These are phyloP conservation scores for Penicillium sp. DNA, from an alignment of 2,329 filamentous ascomycete genomes.

Conservation along the genomic window DNA sequence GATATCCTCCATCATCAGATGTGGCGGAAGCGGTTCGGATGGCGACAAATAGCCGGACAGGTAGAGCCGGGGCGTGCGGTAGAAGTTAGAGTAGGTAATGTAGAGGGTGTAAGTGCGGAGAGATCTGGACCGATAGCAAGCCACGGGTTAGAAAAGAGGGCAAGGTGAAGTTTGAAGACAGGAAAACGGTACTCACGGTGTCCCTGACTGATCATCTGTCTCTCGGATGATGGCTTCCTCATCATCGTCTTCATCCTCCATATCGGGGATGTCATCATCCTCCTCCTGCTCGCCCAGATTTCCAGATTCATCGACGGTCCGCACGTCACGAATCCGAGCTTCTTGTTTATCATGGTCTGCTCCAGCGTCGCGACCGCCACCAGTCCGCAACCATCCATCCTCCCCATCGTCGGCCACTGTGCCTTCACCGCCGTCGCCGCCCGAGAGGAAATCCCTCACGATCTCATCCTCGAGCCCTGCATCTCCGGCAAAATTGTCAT, in stretches of 20 bases:
- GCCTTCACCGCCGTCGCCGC: slow-evolving; percentile 43
- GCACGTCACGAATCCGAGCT: slow-evolving; percentile 73
- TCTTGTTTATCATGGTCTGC: slow-evolving; percentile 61
- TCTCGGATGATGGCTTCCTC: slow-evolving; percentile 95
- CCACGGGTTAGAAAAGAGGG: slow-evolving; percentile 8
- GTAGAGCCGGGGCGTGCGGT: slow-evolving; percentile 91
- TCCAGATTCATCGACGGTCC: slow-evolving; percentile 84
- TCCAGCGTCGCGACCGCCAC: slow-evolving; percentile 59
- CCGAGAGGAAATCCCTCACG: slow-evolving; percentile 71
- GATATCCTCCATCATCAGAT: slow-evolving; percentile 94
- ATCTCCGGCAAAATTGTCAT: slow-evolving; percentile 89
- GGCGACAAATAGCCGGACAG: slow-evolving; percentile 82
- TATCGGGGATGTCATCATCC: slow-evolving; percentile 86
- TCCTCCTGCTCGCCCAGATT: slow-evolving; percentile 69
- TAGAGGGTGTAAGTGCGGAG: slow-evolving; percentile 96
- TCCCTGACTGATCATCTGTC: slow-evolving; percentile 48
- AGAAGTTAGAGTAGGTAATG: slow-evolving; percentile 96
- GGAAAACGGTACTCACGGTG: slow-evolving; percentile 48
- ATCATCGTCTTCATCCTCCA: slow-evolving; percentile 94
- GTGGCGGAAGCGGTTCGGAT: slow-evolving; percentile 76
- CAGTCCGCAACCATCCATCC: slow-evolving; percentile 89
- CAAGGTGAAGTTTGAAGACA: neutral
- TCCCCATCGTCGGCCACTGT: slow-evolving; percentile 74
- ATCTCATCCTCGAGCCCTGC: slow-evolving; percentile 82
- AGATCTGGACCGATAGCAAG: slow-evolving; percentile 52